A percentile compares a stretch with the other conserved stretches of the same genome.
phyloP scores from a whole-genome alignment of 768 basidiomycete genomes.

The Rubroboletus satanas region DNA sequence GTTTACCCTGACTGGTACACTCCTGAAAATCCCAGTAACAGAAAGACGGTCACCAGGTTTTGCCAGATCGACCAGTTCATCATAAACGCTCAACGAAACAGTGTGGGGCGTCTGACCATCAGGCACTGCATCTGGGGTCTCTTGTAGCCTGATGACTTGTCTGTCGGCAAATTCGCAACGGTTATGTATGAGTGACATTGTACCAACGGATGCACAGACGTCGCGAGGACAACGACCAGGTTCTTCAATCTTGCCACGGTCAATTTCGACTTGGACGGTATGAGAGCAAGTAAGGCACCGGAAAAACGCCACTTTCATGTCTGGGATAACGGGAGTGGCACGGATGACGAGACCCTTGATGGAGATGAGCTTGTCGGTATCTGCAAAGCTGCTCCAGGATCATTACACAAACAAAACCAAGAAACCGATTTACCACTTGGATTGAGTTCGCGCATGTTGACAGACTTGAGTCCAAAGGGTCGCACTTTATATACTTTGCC shows the following conservation, averaged over 20 bases:
- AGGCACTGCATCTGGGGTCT: slow-evolving; percentile 96
- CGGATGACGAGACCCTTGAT: slow-evolving; percentile 98
- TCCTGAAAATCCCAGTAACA: slow-evolving; percentile 92
- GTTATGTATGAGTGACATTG: slow-evolving; percentile 95
- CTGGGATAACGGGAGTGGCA: slow-evolving; percentile 95
- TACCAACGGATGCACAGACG: slow-evolving; percentile 81
- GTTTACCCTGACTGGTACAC: slow-evolving; percentile 93
- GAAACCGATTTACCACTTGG: slow-evolving; percentile 63
- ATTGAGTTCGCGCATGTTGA: slow-evolving; percentile 95
- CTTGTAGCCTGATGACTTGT: slow-evolving; percentile 92
- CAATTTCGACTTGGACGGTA: slow-evolving; percentile 95
- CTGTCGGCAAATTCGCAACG: slow-evolving; percentile 95
- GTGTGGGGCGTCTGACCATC: slow-evolving; percentile 99
- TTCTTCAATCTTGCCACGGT: slow-evolving; percentile 96
- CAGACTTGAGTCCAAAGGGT: slow-evolving; percentile 76
- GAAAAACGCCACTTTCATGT: slow-evolving; percentile 99
- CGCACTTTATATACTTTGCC: slow-evolving; percentile 87
- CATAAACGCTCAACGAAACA: slow-evolving; percentile 95
- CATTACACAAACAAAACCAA: background rate
- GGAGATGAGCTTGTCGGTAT: slow-evolving; percentile 95
- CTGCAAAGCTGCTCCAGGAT: slow-evolving; percentile 38
- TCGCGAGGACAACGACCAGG: slow-evolving; percentile 90
- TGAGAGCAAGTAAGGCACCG: slow-evolving; percentile 93
- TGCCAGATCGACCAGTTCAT: slow-evolving; percentile 93
- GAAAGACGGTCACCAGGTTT: slow-evolving; percentile 94